Percentiles rank a stretch among this genome's conserved stretches.
Evolutionary conservation across 2,329 filamentous ascomycete genomes (phyloP).

Genomic region (Penicillium brevicompactum): DNA sequence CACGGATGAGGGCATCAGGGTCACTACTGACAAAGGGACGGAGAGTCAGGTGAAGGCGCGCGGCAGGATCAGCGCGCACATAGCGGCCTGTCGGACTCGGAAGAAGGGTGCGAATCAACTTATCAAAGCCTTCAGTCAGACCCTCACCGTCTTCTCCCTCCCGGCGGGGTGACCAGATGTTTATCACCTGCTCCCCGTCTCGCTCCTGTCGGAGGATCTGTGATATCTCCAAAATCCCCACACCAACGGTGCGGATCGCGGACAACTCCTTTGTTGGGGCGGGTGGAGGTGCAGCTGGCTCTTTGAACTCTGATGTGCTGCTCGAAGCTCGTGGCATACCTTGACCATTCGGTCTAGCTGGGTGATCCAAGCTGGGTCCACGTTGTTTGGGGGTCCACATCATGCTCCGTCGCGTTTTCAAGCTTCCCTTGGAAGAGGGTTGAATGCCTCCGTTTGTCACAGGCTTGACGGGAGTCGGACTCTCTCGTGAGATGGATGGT

Average conservation of each 20-base stretch:
- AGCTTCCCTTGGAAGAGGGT: conserved; percentile 37
- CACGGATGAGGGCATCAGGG: conserved; percentile 77
- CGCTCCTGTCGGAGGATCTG: conserved; percentile 70
- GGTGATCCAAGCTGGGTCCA: conserved; percentile 31
- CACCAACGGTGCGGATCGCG: conserved; percentile 70
- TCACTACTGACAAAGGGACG: conserved; percentile 77
- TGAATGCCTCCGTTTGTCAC: conserved; percentile 28
- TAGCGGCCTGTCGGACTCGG: conserved; percentile 73
- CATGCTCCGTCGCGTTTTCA: conserved; percentile 47
- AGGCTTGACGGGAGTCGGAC: conserved; percentile 28
- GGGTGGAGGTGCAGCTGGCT: conserved; percentile 24
- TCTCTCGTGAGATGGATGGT: conserved; percentile 39
- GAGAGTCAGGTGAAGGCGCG: conserved; percentile 77
- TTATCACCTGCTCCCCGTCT: conserved; percentile 74
- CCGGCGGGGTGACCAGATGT: conserved; percentile 70
- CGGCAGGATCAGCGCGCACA: conserved; percentile 70
- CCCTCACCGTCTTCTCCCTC: conserved; percentile 60
- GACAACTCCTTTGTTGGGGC: conserved; percentile 33
- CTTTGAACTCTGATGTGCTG: conserved; percentile 32
- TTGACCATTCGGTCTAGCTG: conserved; percentile 28
- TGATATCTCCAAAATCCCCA: conserved; percentile 77
- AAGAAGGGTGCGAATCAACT: conserved; percentile 71
- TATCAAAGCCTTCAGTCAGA: conserved; percentile 68
- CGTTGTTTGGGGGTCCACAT: conserved; percentile 46
- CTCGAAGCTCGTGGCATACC: conserved; percentile 35